Evolutionary conservation across 345 rosid species (phyloP).

Genomic region (Diplotaxis tenuifolia): DNA sequence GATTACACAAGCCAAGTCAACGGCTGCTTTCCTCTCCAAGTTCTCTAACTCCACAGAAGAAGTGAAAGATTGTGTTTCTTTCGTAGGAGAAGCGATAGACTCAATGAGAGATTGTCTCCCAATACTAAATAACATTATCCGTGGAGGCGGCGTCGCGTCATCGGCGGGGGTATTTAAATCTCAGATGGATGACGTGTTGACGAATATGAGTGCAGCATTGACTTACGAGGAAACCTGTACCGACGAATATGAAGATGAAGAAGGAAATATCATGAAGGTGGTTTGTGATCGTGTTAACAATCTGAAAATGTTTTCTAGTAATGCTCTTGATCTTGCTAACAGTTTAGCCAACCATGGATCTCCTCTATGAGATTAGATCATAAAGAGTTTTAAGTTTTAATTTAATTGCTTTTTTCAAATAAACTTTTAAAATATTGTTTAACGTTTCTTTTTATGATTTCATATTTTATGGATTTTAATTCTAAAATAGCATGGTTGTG

Average conservation of each 20-base stretch:
- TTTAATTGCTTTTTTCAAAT: no score
- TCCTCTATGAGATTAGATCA: constrained; percentile 20
- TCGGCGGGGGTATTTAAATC: constrained; percentile 51
- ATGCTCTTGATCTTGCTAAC: constrained; percentile 64
- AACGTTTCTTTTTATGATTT: no score
- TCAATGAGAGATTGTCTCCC: constrained; percentile 75
- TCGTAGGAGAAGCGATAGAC: constrained; percentile 75
- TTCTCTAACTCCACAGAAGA: constrained; percentile 57
- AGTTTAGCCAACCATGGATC: constrained; percentile 25
- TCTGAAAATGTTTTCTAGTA: constrained; percentile 69
- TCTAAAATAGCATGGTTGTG: neutral
- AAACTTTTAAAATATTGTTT: no score
- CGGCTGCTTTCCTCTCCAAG: constrained; percentile 54
- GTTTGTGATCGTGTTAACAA: constrained; percentile 45
- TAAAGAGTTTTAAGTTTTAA: no score
- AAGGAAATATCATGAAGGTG: constrained; percentile 42
- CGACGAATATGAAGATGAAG: constrained; percentile 63
- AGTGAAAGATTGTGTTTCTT: constrained; percentile 74
- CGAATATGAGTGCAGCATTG: constrained; percentile 89
- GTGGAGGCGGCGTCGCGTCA: neutral
- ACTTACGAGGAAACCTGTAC: constrained; percentile 86
- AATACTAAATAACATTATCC: constrained; percentile 58
- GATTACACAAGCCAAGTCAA: constrained; percentile 48
- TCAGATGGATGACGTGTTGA: constrained; percentile 75
- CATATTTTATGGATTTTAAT: no score